phyloP scores from a whole-genome alignment of 2,329 filamentous ascomycete genomes.

The Ambrosiella cleistominuta region DNA sequence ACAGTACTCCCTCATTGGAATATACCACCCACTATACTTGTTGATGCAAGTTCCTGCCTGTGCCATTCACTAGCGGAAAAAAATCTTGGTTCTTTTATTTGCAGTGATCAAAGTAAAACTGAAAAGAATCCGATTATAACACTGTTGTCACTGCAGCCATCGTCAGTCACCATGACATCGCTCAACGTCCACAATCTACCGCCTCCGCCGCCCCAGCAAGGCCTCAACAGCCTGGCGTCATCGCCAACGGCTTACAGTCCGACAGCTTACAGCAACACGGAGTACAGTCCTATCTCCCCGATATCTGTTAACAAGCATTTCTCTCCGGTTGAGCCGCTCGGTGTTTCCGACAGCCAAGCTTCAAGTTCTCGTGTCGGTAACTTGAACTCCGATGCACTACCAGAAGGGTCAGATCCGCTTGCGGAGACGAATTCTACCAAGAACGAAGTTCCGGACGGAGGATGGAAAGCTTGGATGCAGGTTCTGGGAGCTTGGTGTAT shows the following conservation, averaged over 20 bases:
- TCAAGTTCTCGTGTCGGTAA: background rate
- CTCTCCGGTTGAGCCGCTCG: background rate
- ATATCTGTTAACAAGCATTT: background rate
- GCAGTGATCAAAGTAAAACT: too few relatives aligned
- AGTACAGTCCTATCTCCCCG: background rate
- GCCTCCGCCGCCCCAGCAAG: background rate
- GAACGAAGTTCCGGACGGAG: constrained; percentile 16
- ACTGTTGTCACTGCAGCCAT: background rate
- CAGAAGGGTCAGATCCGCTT: background rate
- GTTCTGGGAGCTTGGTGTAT: constrained; percentile 21
- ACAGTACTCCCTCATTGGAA: too few relatives aligned
- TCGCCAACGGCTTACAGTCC: background rate
- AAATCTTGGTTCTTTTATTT: too few relatives aligned
- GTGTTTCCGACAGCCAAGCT: background rate
- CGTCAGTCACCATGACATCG: background rate
- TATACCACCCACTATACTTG: too few relatives aligned
- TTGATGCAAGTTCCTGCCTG: too few relatives aligned
- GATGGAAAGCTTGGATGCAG: constrained; percentile 21
- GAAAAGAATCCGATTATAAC: too few relatives aligned
- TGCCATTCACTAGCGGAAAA: too few relatives aligned
- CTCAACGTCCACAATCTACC: background rate
- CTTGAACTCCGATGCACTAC: background rate
- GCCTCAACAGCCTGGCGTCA: background rate
- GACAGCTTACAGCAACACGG: background rate
- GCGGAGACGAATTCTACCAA: too few relatives aligned